A percentile compares a stretch with the other conserved stretches of the same genome.
phyloP scores from a whole-genome alignment of 2,329 filamentous ascomycete genomes.

The Claviceps quebecensis region DNA sequence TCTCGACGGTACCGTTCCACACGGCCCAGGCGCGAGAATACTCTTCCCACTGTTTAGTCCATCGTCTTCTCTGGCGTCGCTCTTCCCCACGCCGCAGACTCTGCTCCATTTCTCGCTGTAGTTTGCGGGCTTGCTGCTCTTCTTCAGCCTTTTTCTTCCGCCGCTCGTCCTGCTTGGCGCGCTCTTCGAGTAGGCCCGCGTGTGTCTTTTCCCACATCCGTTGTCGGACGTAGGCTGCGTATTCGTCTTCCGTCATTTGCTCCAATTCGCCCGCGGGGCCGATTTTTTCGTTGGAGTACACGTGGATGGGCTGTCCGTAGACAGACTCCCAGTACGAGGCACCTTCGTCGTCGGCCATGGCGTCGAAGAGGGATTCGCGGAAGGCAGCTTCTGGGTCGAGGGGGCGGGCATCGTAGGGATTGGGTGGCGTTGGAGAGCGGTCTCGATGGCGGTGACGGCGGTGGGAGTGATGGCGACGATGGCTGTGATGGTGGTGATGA shows the following conservation, averaged over 20 bases:
- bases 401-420: conserved; percentile 30
- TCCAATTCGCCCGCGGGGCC: conserved; percentile 48
- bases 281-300: conserved; percentile 42
- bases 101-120: conserved; percentile 53
- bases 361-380: conserved; percentile 88
- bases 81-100: conserved; percentile 54
- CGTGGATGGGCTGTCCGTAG: conserved; percentile 91
- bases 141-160: conserved; percentile 35
- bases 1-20: conserved; percentile 31
- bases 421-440: conserved; percentile 31
- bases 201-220: conserved; percentile 96
- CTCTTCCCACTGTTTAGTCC: conserved; percentile 46
- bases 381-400: conserved; percentile 66
- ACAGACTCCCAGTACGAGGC: conserved; percentile 90
- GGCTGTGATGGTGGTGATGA: conserved; percentile 15
- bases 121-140: conserved; percentile 32
- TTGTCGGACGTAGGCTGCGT: conserved; percentile 67
- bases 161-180: conserved; percentile 44
- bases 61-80: conserved; percentile 39
- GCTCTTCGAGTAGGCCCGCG: conserved; percentile 67
- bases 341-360: conserved; percentile 91
- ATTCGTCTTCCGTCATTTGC: conserved; percentile 85
- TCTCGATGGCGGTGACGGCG: conserved; percentile 20
- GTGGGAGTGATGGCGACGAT: conserved; percentile 10
- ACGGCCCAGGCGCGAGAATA: conserved; percentile 51